Base-by-base conservation (phyloP, 2,329 filamentous ascomycete species). In the Teratosphaeria destructans region DNA sequence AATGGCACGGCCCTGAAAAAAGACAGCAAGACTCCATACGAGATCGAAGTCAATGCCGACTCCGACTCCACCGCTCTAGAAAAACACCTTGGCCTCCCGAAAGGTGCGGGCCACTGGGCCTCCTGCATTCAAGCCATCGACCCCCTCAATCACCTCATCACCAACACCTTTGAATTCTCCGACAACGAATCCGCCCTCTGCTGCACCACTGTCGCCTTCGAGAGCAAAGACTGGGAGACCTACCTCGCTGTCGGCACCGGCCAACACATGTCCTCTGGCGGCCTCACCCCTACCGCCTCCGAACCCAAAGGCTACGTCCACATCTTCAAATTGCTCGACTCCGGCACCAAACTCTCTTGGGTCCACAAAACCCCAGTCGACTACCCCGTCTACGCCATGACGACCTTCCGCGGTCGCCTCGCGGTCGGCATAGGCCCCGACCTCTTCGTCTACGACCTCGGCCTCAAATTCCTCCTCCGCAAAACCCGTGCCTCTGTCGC, bases 311-410 rank as follows among this genome's bases (percentile, higher is more conserved):
- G 93, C 0, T 96, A 87, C 66, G 89, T 99, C 39, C 90, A 96
- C 68, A 88, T 97, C 29, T 99, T 96, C 74, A 85, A 90, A 52
- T 90, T 99, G 73, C 83, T 88, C 57, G 88, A 95, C 55, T 85
- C 90, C 62, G 95, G 95, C n/a, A 85, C 85, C 59, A 85, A 90
- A 68, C 82, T 99, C 16, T 89, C 96, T 69, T 94, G 97, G 60
- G 92, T 96, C 63, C 94, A 99, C 76, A 96, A 96, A 74, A 99
- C 95, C 0, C 90, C 91, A 68, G 83, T 96, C 6, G 90, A 95
- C 65, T 86, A 91, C 64, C 92, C 93, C 2, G 90, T 95, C 1
- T 85, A 90, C 68, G 93, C 94, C n/a, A 80, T 99, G 16, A 79
- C 94, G n/a, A 81, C 85, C 3, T 99, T 99, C 78, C 93, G 97